Conservation (phyloP, 495 filamentous ascomycete species). For the Niebla homalea region DNA sequence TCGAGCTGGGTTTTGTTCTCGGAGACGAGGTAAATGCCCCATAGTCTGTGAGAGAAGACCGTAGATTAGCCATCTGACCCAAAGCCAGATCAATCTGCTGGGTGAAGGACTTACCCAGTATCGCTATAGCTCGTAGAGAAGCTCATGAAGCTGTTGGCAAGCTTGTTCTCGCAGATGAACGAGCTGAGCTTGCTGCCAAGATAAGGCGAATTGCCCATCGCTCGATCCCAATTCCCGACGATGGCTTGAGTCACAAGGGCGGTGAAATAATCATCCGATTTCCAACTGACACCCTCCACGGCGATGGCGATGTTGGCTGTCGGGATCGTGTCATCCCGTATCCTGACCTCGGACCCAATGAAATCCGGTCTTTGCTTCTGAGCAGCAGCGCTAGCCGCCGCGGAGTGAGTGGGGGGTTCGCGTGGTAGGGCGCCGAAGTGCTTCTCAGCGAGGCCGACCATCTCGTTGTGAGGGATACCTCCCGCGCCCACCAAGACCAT, state of each 20-base stretch:
- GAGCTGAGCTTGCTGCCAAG: constrained; percentile 95
- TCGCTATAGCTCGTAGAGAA: constrained; percentile 99
- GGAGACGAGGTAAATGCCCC: constrained; percentile 97
- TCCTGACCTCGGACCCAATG: constrained; percentile 84
- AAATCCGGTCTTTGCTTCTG: constrained; percentile 87
- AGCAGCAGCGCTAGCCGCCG: constrained; percentile 45
- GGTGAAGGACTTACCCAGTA: constrained; percentile 59
- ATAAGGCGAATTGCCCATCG: constrained; percentile 92
- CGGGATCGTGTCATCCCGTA: constrained; percentile 90
- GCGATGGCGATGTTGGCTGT: constrained; percentile 97
- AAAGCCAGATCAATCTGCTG: neutral
- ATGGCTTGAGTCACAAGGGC: constrained; percentile 95
- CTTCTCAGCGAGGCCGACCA: constrained; percentile 93
- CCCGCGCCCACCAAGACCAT: constrained; percentile 97
- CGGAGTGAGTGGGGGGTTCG: constrained; percentile 55
- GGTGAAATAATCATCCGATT: constrained; percentile 97
- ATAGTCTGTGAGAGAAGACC: constrained; percentile 49
- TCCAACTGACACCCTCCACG: constrained; percentile 99
- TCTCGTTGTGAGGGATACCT: constrained; percentile 82
- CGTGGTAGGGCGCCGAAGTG: constrained; percentile 71
- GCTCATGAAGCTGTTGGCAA: constrained; percentile 99
- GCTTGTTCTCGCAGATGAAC: constrained; percentile 79
- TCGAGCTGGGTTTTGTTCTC: constrained; percentile 78
- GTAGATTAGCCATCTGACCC: neutral
- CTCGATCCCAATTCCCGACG: constrained; percentile 98